A percentile compares a stretch with the other conserved stretches of the same genome.
Evolutionary conservation across 208 protist genomes (phyloP).

Genomic region (Leishmania tropica): DNA sequence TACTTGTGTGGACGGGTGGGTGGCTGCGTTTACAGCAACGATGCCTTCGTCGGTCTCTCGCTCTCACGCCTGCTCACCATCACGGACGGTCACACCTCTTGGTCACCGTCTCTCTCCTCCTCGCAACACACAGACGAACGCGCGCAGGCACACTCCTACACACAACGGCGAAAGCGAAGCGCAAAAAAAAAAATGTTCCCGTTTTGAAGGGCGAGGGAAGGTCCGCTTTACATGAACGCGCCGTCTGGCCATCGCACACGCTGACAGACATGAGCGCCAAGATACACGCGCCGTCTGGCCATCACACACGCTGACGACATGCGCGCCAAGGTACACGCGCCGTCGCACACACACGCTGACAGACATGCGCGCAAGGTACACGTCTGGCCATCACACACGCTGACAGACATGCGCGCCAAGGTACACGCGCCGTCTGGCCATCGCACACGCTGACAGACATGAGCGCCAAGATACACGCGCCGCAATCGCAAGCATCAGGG

Average conservation of each 20-base stretch:
- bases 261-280: neutral
- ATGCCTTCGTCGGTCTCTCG: neutral
- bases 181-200: neutral
- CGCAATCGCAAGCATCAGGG: neutral
- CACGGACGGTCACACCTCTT: neutral
- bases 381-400: neutral
- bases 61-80: neutral
- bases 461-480: neutral
- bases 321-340: too few species aligned
- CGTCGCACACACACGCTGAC: too few species aligned
- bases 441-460: neutral
- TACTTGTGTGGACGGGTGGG: neutral
- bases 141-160: neutral
- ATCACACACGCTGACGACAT: too few species aligned
- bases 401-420: too few species aligned
- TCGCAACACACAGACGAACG: neutral
- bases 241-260: neutral
- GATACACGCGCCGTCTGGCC: neutral
- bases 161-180: neutral
- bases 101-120: neutral
- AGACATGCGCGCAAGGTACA: too few species aligned
- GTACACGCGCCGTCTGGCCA: too few species aligned
- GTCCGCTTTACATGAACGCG: slow-evolving; percentile 1
- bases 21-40: neutral
- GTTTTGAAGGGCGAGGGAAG: neutral